Percentiles rank a stretch among this genome's conserved stretches.
phyloP scores from a whole-genome alignment of 176 grass and related monocot genomes.

The Eragrostis curvula region DNA sequence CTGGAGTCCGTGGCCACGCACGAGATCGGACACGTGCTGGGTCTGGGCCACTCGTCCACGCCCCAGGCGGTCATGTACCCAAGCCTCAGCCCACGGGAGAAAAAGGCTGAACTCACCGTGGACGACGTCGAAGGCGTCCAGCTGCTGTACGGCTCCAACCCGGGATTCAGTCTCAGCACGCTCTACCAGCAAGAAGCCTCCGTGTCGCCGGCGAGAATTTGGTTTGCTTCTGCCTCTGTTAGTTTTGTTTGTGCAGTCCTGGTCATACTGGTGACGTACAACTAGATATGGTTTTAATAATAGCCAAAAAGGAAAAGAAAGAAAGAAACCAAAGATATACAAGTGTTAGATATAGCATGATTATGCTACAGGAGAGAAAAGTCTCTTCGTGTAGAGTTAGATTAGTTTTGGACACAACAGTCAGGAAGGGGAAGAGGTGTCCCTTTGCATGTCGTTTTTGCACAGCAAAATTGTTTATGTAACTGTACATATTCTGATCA shows the following conservation, averaged over 20 bases:
- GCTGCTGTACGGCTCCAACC: conserved; percentile 79
- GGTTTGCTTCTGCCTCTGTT: conserved; percentile 10
- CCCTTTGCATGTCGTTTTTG: neutral
- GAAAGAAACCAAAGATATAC: neutral
- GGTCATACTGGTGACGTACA: conserved; percentile 37
- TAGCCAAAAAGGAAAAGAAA: neutral
- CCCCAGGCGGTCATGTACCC: conserved; percentile 93
- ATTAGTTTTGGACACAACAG: conserved; percentile 10
- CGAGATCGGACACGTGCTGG: conserved; percentile 94
- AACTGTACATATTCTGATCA: conserved; percentile 26
- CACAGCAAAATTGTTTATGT: conserved; percentile 13
- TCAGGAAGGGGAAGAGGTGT: neutral
- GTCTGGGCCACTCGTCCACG: conserved; percentile 74
- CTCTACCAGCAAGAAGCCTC: conserved; percentile 63
- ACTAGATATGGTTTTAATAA: conserved; percentile 32
- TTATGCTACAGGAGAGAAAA: conserved; percentile 2
- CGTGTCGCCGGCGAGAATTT: conserved; percentile 12
- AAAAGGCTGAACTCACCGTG: conserved; percentile 71
- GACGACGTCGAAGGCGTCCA: conserved; percentile 90
- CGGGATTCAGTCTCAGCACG: conserved; percentile 71
- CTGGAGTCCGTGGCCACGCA: conserved; percentile 90
- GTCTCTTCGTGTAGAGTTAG: neutral
- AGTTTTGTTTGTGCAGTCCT: conserved; percentile 13
- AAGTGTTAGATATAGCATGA: conserved; percentile 17
- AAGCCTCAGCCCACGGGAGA: conserved; percentile 59